Conservation (phyloP, 2,329 filamentous ascomycete genomes). For the Sordariomycetes sp. region DNA sequence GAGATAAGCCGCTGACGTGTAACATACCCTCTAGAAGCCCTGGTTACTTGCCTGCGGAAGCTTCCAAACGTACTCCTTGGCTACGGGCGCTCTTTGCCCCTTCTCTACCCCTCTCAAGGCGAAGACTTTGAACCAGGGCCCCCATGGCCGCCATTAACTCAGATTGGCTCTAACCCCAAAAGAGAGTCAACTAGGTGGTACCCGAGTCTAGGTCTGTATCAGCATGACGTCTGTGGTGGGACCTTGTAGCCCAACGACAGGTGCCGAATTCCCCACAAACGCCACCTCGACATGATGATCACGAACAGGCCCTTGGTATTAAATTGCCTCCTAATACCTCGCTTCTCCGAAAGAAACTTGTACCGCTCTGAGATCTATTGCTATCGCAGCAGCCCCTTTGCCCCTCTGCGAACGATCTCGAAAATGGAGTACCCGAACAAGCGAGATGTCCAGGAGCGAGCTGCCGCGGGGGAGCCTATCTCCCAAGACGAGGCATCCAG, state of each 20-base stretch:
- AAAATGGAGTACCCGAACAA: neutral
- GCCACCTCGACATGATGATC: neutral
- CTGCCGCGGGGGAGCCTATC: neutral
- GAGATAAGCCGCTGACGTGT: no score
- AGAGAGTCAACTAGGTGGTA: neutral
- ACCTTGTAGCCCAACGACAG: neutral
- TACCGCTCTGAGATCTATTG: no score
- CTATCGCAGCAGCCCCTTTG: no score
- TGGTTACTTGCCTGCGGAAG: no score
- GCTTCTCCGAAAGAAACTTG: neutral
- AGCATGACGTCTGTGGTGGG: neutral
- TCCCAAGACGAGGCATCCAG: conserved; percentile 11
- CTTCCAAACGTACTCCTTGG: no score
- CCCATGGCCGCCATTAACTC: no score
- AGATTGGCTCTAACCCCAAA: neutral
- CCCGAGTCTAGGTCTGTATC: neutral
- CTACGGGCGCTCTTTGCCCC: no score
- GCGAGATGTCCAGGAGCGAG: neutral
- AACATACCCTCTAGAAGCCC: no score
- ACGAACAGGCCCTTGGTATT: neutral
- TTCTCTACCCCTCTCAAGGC: no score
- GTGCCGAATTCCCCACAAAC: neutral
- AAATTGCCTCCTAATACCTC: neutral
- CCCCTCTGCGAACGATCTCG: neutral
- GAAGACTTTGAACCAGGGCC: no score